A percentile compares a stretch with the other conserved stretches of the same genome.
Conservation (phyloP, 192 early-diverging fungal species). For the Coemansia sp. region DNA sequence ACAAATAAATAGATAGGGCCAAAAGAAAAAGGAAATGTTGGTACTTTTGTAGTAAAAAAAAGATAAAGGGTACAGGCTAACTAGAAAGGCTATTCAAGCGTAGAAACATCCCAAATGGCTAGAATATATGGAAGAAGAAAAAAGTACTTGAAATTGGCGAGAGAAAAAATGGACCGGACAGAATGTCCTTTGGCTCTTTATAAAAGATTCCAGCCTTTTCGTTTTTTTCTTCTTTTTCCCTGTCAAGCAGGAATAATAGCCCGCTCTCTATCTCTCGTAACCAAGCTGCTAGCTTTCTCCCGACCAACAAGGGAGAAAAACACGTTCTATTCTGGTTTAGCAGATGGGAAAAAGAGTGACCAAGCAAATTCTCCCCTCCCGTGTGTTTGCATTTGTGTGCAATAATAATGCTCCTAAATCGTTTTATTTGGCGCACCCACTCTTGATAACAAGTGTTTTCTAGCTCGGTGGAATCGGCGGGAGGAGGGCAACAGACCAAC, state of each 20-base stretch:
- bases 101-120: not conserved
- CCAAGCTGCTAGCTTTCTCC: not conserved
- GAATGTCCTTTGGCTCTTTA: not conserved
- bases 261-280: not conserved
- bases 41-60: not conserved
- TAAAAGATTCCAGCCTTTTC: not conserved
- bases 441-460: constrained; percentile 3
- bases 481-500: not conserved
- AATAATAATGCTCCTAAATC: not conserved
- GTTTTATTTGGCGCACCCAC: constrained; percentile 13
- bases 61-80: not conserved
- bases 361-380: not conserved
- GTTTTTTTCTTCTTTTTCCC: not conserved
- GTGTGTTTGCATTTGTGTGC: too few relatives aligned
- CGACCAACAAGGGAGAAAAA: not conserved
- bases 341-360: not conserved
- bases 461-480: constrained; percentile 13
- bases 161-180: not conserved
- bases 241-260: not conserved
- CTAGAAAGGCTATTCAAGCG: not conserved
- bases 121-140: not conserved
- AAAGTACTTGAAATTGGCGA: not conserved
- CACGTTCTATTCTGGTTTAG: too few relatives aligned
- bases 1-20: not conserved
- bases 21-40: not conserved